Base-by-base conservation (phyloP, 2,329 filamentous ascomycete species). In the Aureobasidium pullulans region DNA sequence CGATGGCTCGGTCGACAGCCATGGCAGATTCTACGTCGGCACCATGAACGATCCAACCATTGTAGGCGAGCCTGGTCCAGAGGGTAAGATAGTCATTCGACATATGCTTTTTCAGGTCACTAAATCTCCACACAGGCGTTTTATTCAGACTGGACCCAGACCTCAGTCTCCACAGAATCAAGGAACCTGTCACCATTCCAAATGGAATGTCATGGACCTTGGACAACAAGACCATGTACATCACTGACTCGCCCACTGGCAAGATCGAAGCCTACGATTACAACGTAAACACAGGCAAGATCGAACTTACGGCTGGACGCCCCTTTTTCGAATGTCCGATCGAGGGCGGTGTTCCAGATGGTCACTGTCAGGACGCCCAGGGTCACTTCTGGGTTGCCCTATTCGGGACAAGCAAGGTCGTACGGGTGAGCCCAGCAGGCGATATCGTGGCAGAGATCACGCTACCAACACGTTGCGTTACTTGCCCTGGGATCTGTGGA, bases 341-440 rank as follows among this genome's bases (percentile, higher is more conserved):
- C 29, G 86, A 86, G 49, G 83, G 84, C 11, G 77, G 76, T 6
- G 79, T 82, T 63, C 90, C 90, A 1, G 92, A 96, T 72, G 92
- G 92, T 2, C 92, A 93, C 74, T 86, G 87, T 63, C 82, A 95
- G 67, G 92, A 96, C 69, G 82, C 81, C 44, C 84, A 95, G 58
- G 91, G 90, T n/a, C 87, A 88, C 75, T 80, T 96, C 67, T 96
- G 93, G 92, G 86, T 88, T 62, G 89, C 90, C 7, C 79, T 94
- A n/a, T 94, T 90, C 69, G 90, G 90, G 57, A 88, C 87, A 63
- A 78, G 82, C 61, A 82, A 84, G 62, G 89, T 96, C 28, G 75
- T 96, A 64, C 84, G 88, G 70, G 86, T 96, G 68, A 84, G 81
- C 49, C 83, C 85, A 4, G 72, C 81, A 53, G 90, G 90, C 2